Conservation (phyloP, 495 filamentous ascomycete genomes). For the Xylaria curta region DNA sequence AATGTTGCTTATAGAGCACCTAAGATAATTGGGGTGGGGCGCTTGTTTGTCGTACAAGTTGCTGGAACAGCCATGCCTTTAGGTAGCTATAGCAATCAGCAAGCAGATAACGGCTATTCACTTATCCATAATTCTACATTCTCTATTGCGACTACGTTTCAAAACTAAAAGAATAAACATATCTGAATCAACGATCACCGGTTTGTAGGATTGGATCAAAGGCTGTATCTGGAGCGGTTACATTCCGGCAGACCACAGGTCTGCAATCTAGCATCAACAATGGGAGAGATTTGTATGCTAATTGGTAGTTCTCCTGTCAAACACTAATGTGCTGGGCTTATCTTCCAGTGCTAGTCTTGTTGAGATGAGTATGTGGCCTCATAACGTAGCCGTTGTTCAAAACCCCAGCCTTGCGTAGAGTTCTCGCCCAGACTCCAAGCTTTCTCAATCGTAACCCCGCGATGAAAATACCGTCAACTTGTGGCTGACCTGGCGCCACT, state of each 20-base stretch:
- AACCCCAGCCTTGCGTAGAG: slow-evolving; percentile 4
- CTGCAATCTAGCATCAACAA: background rate
- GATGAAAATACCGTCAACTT: background rate
- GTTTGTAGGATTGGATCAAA: background rate
- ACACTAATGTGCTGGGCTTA: background rate
- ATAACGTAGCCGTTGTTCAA: slow-evolving; percentile 8
- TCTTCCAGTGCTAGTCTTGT: background rate
- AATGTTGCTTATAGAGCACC: too few relatives aligned
- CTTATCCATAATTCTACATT: background rate
- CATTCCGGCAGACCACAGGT: background rate
- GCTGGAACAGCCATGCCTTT: too few relatives aligned
- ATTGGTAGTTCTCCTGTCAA: background rate
- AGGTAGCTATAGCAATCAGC: background rate
- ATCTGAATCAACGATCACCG: background rate
- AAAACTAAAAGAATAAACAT: background rate
- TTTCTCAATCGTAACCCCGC: background rate
- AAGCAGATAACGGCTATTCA: background rate
- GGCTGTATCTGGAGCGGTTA: background rate
- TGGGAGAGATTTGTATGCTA: background rate
- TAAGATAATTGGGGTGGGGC: too few relatives aligned
- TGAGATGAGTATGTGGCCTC: background rate
- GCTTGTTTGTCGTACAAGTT: too few relatives aligned
- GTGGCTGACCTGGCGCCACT: background rate
- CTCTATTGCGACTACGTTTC: background rate
- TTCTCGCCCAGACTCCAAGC: slow-evolving; percentile 6